Evolutionary conservation across 768 basidiomycete species (phyloP).

Genomic region (Podaxis rugospora): DNA sequence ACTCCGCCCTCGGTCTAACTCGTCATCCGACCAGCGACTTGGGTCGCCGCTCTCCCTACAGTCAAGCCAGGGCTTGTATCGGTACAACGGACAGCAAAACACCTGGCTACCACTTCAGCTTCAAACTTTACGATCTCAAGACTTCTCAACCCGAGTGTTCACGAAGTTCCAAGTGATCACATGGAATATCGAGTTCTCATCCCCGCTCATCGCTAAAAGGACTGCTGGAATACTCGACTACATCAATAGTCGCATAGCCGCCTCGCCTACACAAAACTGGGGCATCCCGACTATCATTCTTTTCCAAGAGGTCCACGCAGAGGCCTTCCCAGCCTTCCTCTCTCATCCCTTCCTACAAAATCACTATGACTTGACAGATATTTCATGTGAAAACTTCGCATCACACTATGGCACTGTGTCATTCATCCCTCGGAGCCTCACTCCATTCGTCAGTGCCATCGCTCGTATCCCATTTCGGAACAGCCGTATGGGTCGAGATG

Average conservation of each 20-base stretch:
- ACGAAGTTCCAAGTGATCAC: conserved; percentile 2
- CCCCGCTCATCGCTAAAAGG: not conserved
- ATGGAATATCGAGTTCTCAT: conserved; percentile 9
- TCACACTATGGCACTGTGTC: conserved; percentile 2
- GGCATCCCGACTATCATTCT: conserved; percentile 5
- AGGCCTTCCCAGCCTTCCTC: conserved; percentile 1
- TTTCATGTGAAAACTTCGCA: not conserved
- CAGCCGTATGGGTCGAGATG: conserved; percentile 9
- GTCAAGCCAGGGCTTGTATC: not conserved
- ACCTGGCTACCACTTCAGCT: not conserved
- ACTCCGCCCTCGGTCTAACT: not conserved
- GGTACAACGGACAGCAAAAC: not conserved
- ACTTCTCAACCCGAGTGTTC: not conserved
- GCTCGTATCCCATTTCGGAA: not conserved
- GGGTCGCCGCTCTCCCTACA: not conserved
- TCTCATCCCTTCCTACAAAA: conserved; percentile 3
- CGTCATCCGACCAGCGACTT: not conserved
- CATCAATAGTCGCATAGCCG: not conserved
- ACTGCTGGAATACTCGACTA: conserved; percentile 3
- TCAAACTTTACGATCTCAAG: not conserved
- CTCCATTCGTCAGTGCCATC: not conserved
- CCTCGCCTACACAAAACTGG: not conserved
- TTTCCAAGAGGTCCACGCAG: conserved; percentile 4
- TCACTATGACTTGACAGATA: conserved; percentile 6
- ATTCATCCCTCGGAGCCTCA: not conserved